Evolutionary conservation across 495 filamentous ascomycete species (phyloP), one percentile per base, ranked within the genome.

Genomic region (Gamarada debralockiae): DNA sequence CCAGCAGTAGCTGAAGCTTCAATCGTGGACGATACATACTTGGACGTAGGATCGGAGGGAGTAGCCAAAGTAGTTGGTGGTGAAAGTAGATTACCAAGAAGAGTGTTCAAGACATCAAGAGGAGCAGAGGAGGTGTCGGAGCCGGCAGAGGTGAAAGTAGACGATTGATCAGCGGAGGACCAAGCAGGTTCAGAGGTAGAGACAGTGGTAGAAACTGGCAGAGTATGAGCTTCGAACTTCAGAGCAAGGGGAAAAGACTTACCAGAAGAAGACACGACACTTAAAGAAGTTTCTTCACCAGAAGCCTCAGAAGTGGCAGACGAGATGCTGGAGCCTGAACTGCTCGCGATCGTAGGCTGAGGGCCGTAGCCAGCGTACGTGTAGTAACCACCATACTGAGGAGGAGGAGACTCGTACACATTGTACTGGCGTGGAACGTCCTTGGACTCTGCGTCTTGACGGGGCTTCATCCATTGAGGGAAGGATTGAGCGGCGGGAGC

Each of bases 361-460:
- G 62, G 57, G 17, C 67, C 64, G 25, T 65, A 56, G 6, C 67
- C 66, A 21, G 62, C 66, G 31, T 68, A 70, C 1, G 66, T 67
- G 53, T 75, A 44, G 41, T 15, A 74, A 52, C 70, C 69, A 43
- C 67, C 73, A 60, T 76, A 74, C 4, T 55, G 57, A 23, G 61
- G 47, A 42, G 62, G 59, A 34, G 70, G 65, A 58, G 70, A 67
- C 18, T 65, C 62, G 50, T 75, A 70, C 8, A 63, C 66, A 24
- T 55, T 67, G 33, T 61, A 61, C 13, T 44, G 29, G 24, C 41
- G 42, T 6, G 51, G 56, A 17, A 57, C 44, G 21, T 56, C 57
- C 10, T 34, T 20, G 22, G 36, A 37, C 5, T 39, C 27, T 17
- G 43, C 54, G 24, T 59, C 65, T 24, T 63, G 62, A 14, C 61